Conservation (phyloP, 2,329 filamentous ascomycete species). For the Endoconidiophora polonica region DNA sequence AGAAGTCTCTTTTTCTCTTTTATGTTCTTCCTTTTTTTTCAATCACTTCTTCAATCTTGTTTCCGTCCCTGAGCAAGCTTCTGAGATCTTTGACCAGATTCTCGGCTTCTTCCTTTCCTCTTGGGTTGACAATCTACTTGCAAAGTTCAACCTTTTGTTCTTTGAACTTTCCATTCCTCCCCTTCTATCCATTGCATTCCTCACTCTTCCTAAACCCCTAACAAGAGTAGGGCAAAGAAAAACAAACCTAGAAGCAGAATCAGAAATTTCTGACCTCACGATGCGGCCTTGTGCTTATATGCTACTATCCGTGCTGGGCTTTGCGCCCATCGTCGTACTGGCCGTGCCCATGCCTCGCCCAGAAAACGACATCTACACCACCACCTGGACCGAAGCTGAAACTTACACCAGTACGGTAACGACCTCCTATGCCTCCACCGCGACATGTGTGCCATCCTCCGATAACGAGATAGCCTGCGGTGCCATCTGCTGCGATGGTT, state of each 20-base stretch:
- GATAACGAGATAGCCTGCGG: slow-evolving; percentile 47
- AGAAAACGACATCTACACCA: slow-evolving; percentile 25
- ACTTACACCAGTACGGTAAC: slow-evolving; percentile 43
- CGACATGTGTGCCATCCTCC: slow-evolving; percentile 33
- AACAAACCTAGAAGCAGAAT: background rate
- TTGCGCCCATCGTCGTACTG: slow-evolving; percentile 4
- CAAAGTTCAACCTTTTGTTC: background rate
- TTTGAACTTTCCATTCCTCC: no score
- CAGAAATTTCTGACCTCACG: background rate
- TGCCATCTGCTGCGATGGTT: slow-evolving; percentile 47
- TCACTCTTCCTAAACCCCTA: no score
- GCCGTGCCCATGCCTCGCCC: slow-evolving; percentile 6
- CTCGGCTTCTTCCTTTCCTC: background rate
- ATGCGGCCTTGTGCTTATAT: background rate
- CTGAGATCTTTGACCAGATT: background rate
- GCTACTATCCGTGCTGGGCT: slow-evolving; percentile 5
- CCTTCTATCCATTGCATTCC: no score
- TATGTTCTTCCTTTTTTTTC: background rate
- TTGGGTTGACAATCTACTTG: background rate
- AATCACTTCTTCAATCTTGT: background rate
- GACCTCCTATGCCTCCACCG: slow-evolving; percentile 27
- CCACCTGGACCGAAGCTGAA: slow-evolving; percentile 43
- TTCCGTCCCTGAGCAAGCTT: background rate
- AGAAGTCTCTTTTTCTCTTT: background rate
- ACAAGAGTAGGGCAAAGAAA: background rate